Conservation (phyloP, 2,329 filamentous ascomycete genomes). For the Penicillium decumbens region DNA sequence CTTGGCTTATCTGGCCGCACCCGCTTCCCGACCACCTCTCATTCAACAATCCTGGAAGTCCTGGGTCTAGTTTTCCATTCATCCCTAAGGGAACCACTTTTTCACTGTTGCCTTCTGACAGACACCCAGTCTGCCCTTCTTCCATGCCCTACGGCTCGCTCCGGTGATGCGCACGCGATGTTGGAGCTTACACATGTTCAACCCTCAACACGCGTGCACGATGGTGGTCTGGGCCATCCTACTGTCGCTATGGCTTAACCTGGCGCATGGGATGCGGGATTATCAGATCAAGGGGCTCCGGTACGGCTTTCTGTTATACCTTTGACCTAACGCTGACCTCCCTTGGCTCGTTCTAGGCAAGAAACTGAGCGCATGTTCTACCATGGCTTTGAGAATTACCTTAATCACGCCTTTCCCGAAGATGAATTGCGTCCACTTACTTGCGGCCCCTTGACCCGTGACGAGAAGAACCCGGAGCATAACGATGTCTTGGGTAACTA, state of each 20-base stretch:
- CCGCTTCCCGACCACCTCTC: conserved; percentile 8
- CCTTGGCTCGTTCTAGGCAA: conserved; percentile 27
- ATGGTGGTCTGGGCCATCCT: conserved; percentile 31
- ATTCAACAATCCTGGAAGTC: conserved; percentile 1
- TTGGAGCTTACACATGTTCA: conserved; percentile 36
- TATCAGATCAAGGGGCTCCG: conserved; percentile 35
- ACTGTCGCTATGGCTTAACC: conserved; percentile 34
- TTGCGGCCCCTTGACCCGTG: conserved; percentile 78
- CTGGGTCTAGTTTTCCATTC: not conserved
- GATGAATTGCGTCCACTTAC: conserved; percentile 87
- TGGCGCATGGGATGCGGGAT: conserved; percentile 34
- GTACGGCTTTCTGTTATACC: conserved; percentile 16
- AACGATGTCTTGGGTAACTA: conserved; percentile 98
- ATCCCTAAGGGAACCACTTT: not conserved
- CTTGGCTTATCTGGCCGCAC: conserved; percentile 30
- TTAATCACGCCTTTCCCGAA: conserved; percentile 88
- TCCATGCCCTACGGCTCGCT: conserved; percentile 25
- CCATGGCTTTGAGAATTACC: conserved; percentile 94
- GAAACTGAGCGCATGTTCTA: conserved; percentile 74
- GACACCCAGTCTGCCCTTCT: conserved; percentile 30
- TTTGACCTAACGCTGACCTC: conserved; percentile 1
- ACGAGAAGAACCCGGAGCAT: conserved; percentile 74
- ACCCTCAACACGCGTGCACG: conserved; percentile 31
- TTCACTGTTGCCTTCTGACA: conserved; percentile 16
- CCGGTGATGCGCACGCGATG: conserved; percentile 42